Conservation (phyloP, 805 yeast genomes). For the Metschnikowia shivogae region DNA sequence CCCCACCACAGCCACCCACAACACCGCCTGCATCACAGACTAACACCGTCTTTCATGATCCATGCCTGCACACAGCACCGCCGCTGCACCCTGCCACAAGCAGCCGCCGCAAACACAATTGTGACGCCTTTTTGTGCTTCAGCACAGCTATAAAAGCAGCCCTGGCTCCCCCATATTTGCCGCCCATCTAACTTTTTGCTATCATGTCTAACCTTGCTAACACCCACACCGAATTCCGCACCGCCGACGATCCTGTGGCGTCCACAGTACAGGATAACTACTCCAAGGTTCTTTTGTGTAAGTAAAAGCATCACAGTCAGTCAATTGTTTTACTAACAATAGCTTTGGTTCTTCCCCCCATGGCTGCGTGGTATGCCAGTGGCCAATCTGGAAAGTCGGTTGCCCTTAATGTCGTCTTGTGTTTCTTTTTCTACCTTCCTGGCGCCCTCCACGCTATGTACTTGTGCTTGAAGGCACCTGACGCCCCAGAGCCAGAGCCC, state of each 20-base stretch:
- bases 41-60: too few relatives aligned
- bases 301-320: background rate
- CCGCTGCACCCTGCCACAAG: background rate
- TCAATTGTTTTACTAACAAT: background rate
- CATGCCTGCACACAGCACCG: background rate
- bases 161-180: background rate
- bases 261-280: background rate
- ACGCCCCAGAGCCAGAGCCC: background rate
- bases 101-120: background rate
- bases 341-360: slow-evolving; percentile 4
- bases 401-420: slow-evolving; percentile 65
- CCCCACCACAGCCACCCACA: too few relatives aligned
- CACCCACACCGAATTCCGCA: background rate
- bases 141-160: background rate
- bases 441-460: slow-evolving; percentile 77
- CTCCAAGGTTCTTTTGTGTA: slow-evolving; percentile 5
- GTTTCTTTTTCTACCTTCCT: slow-evolving; percentile 69
- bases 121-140: background rate
- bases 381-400: slow-evolving; percentile 6
- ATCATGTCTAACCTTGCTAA: slow-evolving; percentile 2
- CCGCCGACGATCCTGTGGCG: background rate
- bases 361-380: slow-evolving; percentile 2
- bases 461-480: slow-evolving; percentile 44
- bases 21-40: too few relatives aligned
- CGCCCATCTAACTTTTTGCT: background rate